A percentile compares a stretch with the other conserved stretches of the same genome.
Evolutionary conservation across 768 basidiomycete species (phyloP).

Genomic region (Podaxis rugospora): DNA sequence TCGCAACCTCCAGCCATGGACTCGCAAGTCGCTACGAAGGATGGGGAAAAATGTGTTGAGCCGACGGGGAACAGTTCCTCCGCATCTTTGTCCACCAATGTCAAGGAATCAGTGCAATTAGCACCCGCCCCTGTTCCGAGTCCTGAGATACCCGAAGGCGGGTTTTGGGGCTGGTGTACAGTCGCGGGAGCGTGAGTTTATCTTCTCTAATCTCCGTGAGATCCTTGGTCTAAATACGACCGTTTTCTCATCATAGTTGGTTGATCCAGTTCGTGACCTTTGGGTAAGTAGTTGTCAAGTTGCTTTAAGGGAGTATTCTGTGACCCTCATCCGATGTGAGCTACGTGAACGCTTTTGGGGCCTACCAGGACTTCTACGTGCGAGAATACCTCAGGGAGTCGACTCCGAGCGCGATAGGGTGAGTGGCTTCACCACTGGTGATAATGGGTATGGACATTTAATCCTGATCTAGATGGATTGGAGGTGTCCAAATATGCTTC

Average conservation of each 20-base stretch:
- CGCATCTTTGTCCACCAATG: not conserved
- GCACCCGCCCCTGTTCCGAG: not conserved
- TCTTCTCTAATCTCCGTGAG: not conserved
- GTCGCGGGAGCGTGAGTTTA: conserved; percentile 32
- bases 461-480: conserved; percentile 36
- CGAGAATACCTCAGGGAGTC: conserved; percentile 21
- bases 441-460: not conserved
- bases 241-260: conserved; percentile 20
- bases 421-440: not conserved
- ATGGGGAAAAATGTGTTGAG: not conserved
- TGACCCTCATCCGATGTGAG: conserved; percentile 9
- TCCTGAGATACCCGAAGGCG: conserved; percentile 13
- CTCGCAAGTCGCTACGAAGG: not conserved
- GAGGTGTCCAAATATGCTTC: conserved; percentile 47
- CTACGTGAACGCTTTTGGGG: conserved; percentile 27
- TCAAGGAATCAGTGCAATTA: not conserved
- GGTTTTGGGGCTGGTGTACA: conserved; percentile 21
- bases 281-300: conserved; percentile 22
- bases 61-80: not conserved
- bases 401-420: conserved; percentile 24
- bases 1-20: not conserved
- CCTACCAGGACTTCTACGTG: conserved; percentile 28
- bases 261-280: conserved; percentile 37
- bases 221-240: not conserved
- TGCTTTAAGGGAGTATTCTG: not conserved